Conservation (phyloP, 257 asterid species). For the Solanum tarapatanum region DNA sequence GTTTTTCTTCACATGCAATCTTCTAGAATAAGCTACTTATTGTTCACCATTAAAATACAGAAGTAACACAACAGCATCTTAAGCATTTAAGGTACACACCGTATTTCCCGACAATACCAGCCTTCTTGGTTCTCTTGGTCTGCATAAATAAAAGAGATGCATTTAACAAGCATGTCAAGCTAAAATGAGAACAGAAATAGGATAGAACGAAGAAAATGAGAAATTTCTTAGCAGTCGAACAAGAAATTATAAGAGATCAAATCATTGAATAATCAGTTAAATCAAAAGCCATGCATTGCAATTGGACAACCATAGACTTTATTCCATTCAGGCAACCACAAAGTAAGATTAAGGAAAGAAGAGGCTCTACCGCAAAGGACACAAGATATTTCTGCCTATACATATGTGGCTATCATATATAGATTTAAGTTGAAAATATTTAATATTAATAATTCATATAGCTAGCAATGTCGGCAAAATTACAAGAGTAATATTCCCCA, state of each 20-base stretch:
- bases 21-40: not conserved
- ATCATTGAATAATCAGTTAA: not conserved
- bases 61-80: not conserved
- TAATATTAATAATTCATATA: too few species aligned
- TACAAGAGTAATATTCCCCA: not conserved
- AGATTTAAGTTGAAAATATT: too few species aligned
- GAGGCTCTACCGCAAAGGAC: too few species aligned
- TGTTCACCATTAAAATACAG: not conserved
- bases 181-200: not conserved
- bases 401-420: too few species aligned
- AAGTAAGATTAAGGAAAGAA: not conserved
- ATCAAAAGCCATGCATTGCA: not conserved
- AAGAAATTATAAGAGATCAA: not conserved
- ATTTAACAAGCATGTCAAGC: not conserved
- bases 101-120: slow-evolving; percentile 48
- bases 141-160: slow-evolving; percentile 1
- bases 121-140: slow-evolving; percentile 63
- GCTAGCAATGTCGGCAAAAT: too few species aligned
- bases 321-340: not conserved
- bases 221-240: not conserved
- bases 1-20: not conserved
- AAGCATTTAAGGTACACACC: slow-evolving; percentile 12
- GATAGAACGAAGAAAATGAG: not conserved
- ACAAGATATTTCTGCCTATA: too few species aligned
- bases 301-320: not conserved